These are phyloP conservation scores for Kazachstania bromeliacearum DNA, from an alignment of 805 yeast genomes.

Conservation along the genomic window DNA sequence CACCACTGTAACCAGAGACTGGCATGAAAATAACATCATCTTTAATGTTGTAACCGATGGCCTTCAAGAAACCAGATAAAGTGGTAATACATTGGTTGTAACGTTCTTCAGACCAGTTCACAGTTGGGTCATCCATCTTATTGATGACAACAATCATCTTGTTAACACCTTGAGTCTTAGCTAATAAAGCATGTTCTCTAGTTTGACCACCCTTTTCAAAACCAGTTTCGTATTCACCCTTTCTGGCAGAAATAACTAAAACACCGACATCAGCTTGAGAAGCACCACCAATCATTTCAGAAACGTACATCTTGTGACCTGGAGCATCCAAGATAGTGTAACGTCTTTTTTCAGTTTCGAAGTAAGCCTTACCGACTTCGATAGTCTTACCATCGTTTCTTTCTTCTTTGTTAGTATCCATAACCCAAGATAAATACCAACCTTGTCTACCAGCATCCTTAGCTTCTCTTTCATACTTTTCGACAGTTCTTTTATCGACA, in stretches of 20 bases:
- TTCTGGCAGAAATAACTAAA: slow-evolving; percentile 93
- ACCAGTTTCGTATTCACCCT: slow-evolving; percentile 99
- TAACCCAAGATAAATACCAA: slow-evolving; percentile 98
- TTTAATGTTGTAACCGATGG: slow-evolving; percentile 78
- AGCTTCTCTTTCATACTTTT: slow-evolving; percentile 96
- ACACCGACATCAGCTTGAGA: slow-evolving; percentile 99
- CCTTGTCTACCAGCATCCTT: slow-evolving; percentile 99
- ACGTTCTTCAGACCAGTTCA: slow-evolving; percentile 90
- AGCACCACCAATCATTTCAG: slow-evolving; percentile 99
- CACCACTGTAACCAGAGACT: slow-evolving; percentile 96
- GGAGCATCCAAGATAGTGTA: slow-evolving; percentile 98
- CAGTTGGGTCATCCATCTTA: slow-evolving; percentile 99
- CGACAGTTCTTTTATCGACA: slow-evolving; percentile 97
- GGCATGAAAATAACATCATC: slow-evolving; percentile 91
- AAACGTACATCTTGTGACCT: slow-evolving; percentile 97
- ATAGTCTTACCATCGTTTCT: slow-evolving; percentile 98
- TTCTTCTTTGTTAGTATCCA: slow-evolving; percentile 99
- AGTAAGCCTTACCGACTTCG: slow-evolving; percentile 95
- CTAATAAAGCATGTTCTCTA: slow-evolving; percentile 93
- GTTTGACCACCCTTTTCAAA: slow-evolving; percentile 99
- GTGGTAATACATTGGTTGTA: slow-evolving; percentile 90
- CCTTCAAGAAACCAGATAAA: slow-evolving; percentile 66
- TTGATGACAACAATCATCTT: slow-evolving; percentile 87
- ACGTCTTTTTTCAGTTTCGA: slow-evolving; percentile 96
- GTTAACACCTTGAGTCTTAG: slow-evolving; percentile 97